A percentile compares a stretch with the other conserved stretches of the same genome.
phyloP scores from a whole-genome alignment of 345 rosid species.

The Jatropha curcas region DNA sequence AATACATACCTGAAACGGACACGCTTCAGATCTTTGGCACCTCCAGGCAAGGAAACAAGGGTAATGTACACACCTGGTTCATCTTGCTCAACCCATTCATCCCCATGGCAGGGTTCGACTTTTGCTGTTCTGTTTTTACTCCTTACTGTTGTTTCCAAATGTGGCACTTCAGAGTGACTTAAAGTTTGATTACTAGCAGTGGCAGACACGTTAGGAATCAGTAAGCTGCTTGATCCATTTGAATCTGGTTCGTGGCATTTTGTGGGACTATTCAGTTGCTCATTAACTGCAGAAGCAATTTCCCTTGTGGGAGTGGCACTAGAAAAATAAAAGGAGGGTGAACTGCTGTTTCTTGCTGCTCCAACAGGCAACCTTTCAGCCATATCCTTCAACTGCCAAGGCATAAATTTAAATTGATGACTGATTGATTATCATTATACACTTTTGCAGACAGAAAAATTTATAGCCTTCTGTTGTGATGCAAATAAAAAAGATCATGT shows the following conservation, averaged over 20 bases:
- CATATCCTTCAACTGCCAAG: slow-evolving; percentile 35
- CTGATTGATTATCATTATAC: not conserved
- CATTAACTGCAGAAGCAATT: slow-evolving; percentile 15
- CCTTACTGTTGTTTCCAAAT: slow-evolving; percentile 11
- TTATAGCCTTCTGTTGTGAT: not conserved
- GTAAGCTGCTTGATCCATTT: slow-evolving; percentile 16
- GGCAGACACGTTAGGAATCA: slow-evolving; percentile 6
- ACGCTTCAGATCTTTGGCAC: slow-evolving; percentile 31
- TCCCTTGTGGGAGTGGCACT: slow-evolving; percentile 13
- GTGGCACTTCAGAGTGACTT: slow-evolving; percentile 12
- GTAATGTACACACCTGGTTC: slow-evolving; percentile 30
- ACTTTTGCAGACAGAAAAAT: not conserved
- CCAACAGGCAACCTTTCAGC: slow-evolving; percentile 34
- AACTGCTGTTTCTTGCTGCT: slow-evolving; percentile 23
- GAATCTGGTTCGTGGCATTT: slow-evolving; percentile 17
- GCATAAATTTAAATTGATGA: not conserved
- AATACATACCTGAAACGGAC: slow-evolving; percentile 31
- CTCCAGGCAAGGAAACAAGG: slow-evolving; percentile 28
- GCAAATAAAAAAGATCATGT: not conserved
- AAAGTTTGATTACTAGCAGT: slow-evolving; percentile 1
- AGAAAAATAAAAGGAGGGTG: slow-evolving; percentile 11
- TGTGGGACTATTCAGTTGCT: slow-evolving; percentile 10
- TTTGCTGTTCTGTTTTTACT: slow-evolving; percentile 18
- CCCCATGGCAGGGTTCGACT: slow-evolving; percentile 22
- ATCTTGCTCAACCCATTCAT: slow-evolving; percentile 34